Evolutionary conservation across 2,329 filamentous ascomycete species (phyloP), one percentile per base, ranked within the genome.

Genomic region (Talaromyces sp.): DNA sequence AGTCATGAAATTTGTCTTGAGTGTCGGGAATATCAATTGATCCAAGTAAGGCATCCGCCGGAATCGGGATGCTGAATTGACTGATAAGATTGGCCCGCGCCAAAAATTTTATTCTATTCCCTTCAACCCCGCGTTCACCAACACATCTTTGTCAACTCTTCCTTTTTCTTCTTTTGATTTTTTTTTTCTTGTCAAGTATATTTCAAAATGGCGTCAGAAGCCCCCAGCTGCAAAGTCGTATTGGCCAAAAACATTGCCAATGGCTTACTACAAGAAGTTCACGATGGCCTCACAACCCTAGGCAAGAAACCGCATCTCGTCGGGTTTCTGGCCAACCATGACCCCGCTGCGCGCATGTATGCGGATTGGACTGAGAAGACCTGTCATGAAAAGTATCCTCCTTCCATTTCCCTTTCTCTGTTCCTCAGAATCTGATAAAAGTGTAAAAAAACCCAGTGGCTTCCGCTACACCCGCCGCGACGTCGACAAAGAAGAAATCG

Each of bases 311-410:
- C 94, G 35, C 86, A 89, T 61, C 82, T 99, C 55, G 89, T 93
- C 45, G 94, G 93, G 60, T 96, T 97, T 75, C 81, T 99, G 58
- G 91, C 93, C 65, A 97, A 96, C 75, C 83, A 84, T 64, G 94
- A 99, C 75, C 91, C 92, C 31, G 90, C 91, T 39, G 93, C 93
- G 33, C 81, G 89, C 66, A 91, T 95, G 79, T 97, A 99, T 72
- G 94, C 94, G 56, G 90, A 97, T 74, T 97, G 91, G 90, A 97
- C 93, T 40, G 89, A 91, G 75, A 97, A 96, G 82, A 97, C 94
- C 3, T 96, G 91, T 75, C 84, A 87, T 74, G 93, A 97, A 74
- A 95, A 97, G 92, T 97, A 50, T 13, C 6, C 1, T 22, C n/a
- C 35, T 22, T 17, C 41, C n/a, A n/a, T n/a, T n/a, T 19, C 21